These are phyloP conservation scores for Neostapfia colusana DNA, from an alignment of 176 grass and related monocot species.

Conservation along the genomic window DNA sequence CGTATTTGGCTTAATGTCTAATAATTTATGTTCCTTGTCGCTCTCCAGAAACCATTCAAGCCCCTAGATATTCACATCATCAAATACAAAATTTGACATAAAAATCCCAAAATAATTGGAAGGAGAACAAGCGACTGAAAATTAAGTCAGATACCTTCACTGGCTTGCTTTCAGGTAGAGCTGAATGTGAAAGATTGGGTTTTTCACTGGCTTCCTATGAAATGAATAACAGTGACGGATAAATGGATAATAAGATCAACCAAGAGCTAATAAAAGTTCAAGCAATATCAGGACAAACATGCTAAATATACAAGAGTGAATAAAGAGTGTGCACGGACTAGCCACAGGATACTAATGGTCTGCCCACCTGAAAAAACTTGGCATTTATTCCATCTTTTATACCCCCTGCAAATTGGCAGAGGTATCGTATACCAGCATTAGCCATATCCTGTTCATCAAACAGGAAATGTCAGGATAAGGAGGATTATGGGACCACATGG, in stretches of 20 bases:
- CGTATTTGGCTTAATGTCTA: conserved; percentile 36
- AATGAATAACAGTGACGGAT: conserved; percentile 29
- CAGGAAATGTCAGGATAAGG: conserved; percentile 31
- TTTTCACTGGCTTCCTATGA: conserved; percentile 75
- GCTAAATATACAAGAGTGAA: not conserved
- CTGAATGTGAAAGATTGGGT: conserved; percentile 57
- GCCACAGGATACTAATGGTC: not conserved
- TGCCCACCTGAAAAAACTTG: conserved; percentile 73
- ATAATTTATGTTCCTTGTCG: conserved; percentile 29
- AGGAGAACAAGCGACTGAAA: not conserved
- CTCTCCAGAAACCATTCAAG: conserved; percentile 56
- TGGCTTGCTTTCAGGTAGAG: conserved; percentile 54
- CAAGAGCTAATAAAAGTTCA: not conserved
- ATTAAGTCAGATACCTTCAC: conserved; percentile 47
- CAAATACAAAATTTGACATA: not conserved
- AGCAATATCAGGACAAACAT: not conserved
- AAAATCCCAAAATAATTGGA: not conserved
- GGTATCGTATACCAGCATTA: conserved; percentile 89
- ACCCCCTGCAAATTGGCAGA: conserved; percentile 89
- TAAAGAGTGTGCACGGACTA: not conserved
- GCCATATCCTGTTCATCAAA: conserved; percentile 64
- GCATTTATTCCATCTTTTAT: conserved; percentile 79
- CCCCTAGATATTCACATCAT: conserved; percentile 41
- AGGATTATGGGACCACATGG: conserved; percentile 16
- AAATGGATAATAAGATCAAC: no score